Percentiles rank a stretch among this genome's conserved stretches.
Evolutionary conservation across 257 asterid species (phyloP).

Genomic region (Dorcoceras hygrometricum): DNA sequence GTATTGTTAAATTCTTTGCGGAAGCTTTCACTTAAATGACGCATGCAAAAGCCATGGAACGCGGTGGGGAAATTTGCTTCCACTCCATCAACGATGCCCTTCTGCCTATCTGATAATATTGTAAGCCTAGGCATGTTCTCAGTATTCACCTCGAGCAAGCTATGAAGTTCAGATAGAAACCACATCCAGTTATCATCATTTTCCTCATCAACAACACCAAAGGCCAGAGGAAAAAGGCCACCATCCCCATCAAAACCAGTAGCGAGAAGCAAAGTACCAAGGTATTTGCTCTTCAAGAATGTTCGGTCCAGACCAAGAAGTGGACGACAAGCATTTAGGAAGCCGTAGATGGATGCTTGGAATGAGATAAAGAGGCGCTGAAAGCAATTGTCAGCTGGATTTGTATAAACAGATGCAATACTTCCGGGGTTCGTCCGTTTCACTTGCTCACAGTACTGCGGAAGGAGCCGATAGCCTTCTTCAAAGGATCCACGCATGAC

Average conservation of each 20-base stretch:
- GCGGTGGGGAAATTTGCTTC: constrained; percentile 92
- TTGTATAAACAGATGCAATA: constrained; percentile 78
- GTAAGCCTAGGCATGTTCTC: constrained; percentile 98
- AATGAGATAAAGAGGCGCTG: constrained; percentile 84
- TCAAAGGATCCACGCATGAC: constrained; percentile 95
- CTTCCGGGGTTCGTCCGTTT: constrained; percentile 88
- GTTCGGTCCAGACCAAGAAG: constrained; percentile 89
- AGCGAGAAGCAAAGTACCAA: constrained; percentile 87
- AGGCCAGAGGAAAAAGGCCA: constrained; percentile 84
- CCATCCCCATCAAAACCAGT: constrained; percentile 96
- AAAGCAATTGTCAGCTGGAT: constrained; percentile 65
- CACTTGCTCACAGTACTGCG: constrained; percentile 85
- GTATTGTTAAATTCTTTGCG: constrained; percentile 86
- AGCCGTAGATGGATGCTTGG: constrained; percentile 88
- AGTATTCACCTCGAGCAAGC: constrained; percentile 76
- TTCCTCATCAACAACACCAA: constrained; percentile 95
- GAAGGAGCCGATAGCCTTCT: constrained; percentile 92
- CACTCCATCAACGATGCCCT: constrained; percentile 79
- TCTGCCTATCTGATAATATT: constrained; percentile 82
- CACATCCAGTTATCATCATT: constrained; percentile 95
- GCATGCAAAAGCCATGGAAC: constrained; percentile 92
- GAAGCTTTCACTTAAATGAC: constrained; percentile 81
- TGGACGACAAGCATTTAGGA: constrained; percentile 88
- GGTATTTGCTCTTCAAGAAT: constrained; percentile 79
- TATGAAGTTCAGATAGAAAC: constrained; percentile 94